Evolutionary conservation across 2,329 filamentous ascomycete species (phyloP).

Genomic region (Talaromyces amestolkiae): DNA sequence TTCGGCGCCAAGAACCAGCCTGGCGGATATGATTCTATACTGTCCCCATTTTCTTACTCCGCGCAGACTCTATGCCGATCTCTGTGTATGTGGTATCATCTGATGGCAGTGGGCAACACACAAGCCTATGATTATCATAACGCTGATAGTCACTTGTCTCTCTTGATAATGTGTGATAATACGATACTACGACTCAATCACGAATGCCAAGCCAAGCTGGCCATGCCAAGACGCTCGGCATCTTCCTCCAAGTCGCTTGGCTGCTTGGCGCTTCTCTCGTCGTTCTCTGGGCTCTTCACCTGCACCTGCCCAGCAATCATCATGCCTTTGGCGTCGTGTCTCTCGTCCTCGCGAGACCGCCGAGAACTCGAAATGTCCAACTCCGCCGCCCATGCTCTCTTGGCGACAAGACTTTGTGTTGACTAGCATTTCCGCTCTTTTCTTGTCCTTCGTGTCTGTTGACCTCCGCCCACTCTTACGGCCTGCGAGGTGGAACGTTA

Average conservation of each 20-base stretch:
- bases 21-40: background rate
- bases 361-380: constrained; percentile 5
- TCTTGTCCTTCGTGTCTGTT: background rate
- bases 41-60: too few relatives aligned
- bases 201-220: background rate
- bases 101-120: too few relatives aligned
- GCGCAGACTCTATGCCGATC: too few relatives aligned
- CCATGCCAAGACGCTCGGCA: constrained; percentile 16
- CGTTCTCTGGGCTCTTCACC: background rate
- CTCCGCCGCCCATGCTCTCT: constrained; percentile 12
- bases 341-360: constrained; percentile 5
- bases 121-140: too few relatives aligned
- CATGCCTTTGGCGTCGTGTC: background rate
- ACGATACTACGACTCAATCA: too few relatives aligned
- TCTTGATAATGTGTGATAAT: too few relatives aligned
- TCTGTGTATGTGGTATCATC: too few relatives aligned
- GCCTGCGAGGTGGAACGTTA: background rate
- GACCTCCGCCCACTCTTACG: background rate
- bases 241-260: constrained; percentile 7
- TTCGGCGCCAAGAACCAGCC: background rate
- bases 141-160: too few relatives aligned
- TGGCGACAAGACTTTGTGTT: constrained; percentile 2
- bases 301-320: background rate
- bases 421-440: constrained; percentile 3
- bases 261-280: constrained; percentile 5